Conservation (phyloP, 768 basidiomycete species). For the Tulasnella sp. region DNA sequence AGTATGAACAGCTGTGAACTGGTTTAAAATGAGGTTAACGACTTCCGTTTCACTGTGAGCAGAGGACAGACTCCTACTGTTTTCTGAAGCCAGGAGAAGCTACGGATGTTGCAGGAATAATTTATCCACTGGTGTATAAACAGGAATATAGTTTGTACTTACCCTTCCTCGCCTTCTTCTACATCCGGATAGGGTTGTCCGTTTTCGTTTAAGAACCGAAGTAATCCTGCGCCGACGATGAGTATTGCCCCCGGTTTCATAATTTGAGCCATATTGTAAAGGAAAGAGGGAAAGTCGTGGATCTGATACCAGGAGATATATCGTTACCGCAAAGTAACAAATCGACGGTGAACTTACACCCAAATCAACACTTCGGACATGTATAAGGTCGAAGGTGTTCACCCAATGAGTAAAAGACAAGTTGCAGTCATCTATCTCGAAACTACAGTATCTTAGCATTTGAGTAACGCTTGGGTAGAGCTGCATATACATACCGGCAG, state of each 20-base stretch:
- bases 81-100: too few relatives aligned
- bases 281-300: constrained; percentile 5
- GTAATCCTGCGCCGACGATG: constrained; percentile 5
- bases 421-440: constrained; percentile 11
- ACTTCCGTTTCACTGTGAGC: too few relatives aligned
- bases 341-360: too few relatives aligned
- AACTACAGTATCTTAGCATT: too few relatives aligned
- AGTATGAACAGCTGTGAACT: too few relatives aligned
- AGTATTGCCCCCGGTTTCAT: constrained; percentile 4
- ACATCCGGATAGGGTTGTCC: background rate
- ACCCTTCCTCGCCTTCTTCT: constrained; percentile 5
- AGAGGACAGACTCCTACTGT: too few relatives aligned
- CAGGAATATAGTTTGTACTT: too few relatives aligned
- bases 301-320: background rate
- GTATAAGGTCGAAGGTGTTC: constrained; percentile 6
- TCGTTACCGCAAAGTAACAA: too few relatives aligned
- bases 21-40: too few relatives aligned
- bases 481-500: too few relatives aligned
- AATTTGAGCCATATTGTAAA: constrained; percentile 8
- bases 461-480: too few relatives aligned
- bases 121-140: too few relatives aligned
- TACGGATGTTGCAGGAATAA: background rate
- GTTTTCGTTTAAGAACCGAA: constrained; percentile 6
- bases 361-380: constrained; percentile 3
- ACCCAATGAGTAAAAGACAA: constrained; percentile 6